Percentiles rank a stretch among this genome's conserved stretches.
Conservation (phyloP, 2,329 filamentous ascomycete genomes). For the Pseudohalonectria lignicola region DNA sequence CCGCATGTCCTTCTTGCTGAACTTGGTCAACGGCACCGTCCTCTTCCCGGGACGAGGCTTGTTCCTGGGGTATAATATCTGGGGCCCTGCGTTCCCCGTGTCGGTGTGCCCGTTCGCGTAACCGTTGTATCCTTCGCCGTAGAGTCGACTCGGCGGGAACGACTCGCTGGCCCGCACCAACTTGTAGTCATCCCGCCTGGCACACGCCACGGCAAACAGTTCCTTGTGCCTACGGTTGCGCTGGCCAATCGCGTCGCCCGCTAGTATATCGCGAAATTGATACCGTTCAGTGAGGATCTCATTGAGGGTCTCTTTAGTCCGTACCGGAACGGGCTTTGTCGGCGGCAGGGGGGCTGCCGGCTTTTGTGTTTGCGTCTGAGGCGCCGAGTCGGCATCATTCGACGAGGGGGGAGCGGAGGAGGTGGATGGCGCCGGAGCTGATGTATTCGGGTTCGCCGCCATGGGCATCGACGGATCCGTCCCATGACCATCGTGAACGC, state of each 20-base stretch:
- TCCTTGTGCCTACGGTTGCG: conserved; percentile 41
- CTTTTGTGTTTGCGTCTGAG: conserved; percentile 5
- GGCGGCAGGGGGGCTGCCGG: background rate
- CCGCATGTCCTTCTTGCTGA: conserved; percentile 68
- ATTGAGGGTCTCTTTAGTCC: conserved; percentile 43
- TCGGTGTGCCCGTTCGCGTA: conserved; percentile 84
- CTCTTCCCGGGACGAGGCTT: conserved; percentile 69
- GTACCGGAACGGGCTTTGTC: conserved; percentile 1
- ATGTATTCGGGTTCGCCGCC: too few species aligned
- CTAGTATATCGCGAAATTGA: conserved; percentile 41
- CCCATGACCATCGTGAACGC: too few species aligned
- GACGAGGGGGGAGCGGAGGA: background rate
- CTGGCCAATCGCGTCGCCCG: conserved; percentile 40
- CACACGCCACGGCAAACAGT: conserved; percentile 25
- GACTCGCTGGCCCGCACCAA: conserved; percentile 42
- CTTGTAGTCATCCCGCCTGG: conserved; percentile 59
- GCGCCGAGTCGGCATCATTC: conserved; percentile 13
- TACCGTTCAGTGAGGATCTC: conserved; percentile 42
- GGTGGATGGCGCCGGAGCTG: conserved; percentile 6
- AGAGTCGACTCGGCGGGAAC: conserved; percentile 48
- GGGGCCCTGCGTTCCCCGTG: conserved; percentile 42
- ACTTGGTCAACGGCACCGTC: conserved; percentile 60
- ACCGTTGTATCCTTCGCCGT: conserved; percentile 70
- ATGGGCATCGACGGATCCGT: too few species aligned
- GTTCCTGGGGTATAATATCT: conserved; percentile 69